phyloP scores from a whole-genome alignment of 2,329 filamentous ascomycete species.

The Clonostachys sp. region DNA sequence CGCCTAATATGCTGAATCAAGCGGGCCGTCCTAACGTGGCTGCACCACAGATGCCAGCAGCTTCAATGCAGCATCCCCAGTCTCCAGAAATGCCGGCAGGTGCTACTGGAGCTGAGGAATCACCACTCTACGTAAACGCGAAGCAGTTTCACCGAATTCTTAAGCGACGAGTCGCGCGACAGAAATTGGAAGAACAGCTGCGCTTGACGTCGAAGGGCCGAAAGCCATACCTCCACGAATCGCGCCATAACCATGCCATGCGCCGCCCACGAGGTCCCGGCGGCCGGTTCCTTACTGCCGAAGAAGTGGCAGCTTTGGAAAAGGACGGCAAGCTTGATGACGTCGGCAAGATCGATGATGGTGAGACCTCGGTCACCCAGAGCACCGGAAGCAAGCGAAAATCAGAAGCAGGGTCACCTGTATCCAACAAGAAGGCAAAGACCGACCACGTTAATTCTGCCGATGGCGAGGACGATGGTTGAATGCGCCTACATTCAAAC shows the following conservation, averaged over 20 bases:
- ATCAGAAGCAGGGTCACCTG: conserved; percentile 42
- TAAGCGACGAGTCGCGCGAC: conserved; percentile 87
- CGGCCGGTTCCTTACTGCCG: conserved; percentile 91
- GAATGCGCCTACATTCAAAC: not conserved
- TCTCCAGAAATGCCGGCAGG: conserved; percentile 75
- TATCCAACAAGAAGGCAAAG: conserved; percentile 52
- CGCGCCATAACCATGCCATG: conserved; percentile 97
- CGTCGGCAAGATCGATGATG: not conserved
- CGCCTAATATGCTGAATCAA: conserved; percentile 74
- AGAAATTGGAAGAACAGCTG: conserved; percentile 88
- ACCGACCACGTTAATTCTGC: conserved; percentile 19
- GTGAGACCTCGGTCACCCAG: conserved; percentile 1
- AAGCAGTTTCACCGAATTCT: conserved; percentile 98
- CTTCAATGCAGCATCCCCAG: conserved; percentile 65
- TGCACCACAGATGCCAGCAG: conserved; percentile 53
- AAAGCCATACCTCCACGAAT: conserved; percentile 96
- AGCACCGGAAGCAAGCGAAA: conserved; percentile 54
- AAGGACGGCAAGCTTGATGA: conserved; percentile 36
- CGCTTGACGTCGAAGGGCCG: conserved; percentile 90
- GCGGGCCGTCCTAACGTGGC: conserved; percentile 43
- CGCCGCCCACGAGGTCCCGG: conserved; percentile 88
- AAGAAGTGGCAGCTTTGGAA: conserved; percentile 90
- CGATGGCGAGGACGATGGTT: conserved; percentile 1
- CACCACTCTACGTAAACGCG: conserved; percentile 94
- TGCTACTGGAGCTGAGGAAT: conserved; percentile 81